A percentile compares a stretch with the other conserved stretches of the same genome.
phyloP scores from a whole-genome alignment of 73 alveolate species.

The Tetrahymena elliotti region DNA sequence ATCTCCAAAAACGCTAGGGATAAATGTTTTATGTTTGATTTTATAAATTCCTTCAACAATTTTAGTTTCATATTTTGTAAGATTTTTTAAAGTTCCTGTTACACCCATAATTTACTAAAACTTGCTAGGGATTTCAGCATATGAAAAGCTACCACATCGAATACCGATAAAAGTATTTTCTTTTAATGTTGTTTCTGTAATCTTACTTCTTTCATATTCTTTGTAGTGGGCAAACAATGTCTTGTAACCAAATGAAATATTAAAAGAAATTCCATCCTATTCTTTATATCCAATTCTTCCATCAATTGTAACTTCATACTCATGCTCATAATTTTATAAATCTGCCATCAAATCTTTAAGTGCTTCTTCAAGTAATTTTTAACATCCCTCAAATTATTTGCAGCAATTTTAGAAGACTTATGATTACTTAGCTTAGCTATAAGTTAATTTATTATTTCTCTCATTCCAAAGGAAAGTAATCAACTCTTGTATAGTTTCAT shows the following conservation, averaged over 20 bases:
- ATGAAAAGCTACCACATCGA: constrained; percentile 11
- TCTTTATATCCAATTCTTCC: constrained; percentile 14
- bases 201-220: neutral
- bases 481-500: neutral
- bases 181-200: neutral
- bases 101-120: constrained; percentile 12
- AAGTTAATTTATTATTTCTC: neutral
- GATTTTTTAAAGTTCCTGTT: constrained; percentile 17
- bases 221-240: constrained; percentile 19
- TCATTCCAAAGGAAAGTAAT: neutral
- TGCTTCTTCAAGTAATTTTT: neutral
- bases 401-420: neutral
- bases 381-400: neutral
- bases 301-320: neutral
- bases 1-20: constrained; percentile 35
- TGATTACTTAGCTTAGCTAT: neutral
- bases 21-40: neutral
- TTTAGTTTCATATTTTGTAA: neutral
- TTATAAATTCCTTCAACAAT: neutral
- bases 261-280: neutral
- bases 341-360: constrained; percentile 1
- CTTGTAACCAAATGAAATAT: neutral
- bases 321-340: neutral
- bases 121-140: constrained; percentile 12
- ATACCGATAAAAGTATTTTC: neutral